Evolutionary conservation across 768 basidiomycete genomes (phyloP), one percentile per base, ranked within the genome.

Genomic region (Lentinula aciculospora): DNA sequence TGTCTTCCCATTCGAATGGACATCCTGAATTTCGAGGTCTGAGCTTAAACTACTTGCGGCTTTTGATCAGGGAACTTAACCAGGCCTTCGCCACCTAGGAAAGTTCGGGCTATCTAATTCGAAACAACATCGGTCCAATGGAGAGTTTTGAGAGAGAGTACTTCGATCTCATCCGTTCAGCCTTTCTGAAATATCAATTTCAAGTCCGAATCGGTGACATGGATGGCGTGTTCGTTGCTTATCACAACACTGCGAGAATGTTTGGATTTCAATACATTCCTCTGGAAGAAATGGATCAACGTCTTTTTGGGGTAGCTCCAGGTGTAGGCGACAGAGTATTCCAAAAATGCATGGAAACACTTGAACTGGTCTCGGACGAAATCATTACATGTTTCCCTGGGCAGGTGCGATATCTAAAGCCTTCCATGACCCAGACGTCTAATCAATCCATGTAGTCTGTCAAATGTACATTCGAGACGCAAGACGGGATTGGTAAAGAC

Each of bases 151-250:
- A 99, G 72, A 78, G 83, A 61, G 96, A 99, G 69, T 93, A 94
- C 65, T 97, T 94, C 68, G 96, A 99, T 66, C 82, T 99, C 39
- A 86, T 95, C 63, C 84, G 96, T 4, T 88, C 92, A 13, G 95
- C 93, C 1, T 96, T 98, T 75, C 78, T 99, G 56, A 98, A 98
- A 74, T 98, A 93, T 69, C 94, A 92, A 62, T 88, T 98, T 74
- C 96, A 99, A 78, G 95, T 83, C 2, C 86, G 96, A 4, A 98
- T 99, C 60, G 96, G 96, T 8, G 85, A 88, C 66, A 98, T 98
- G 96, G 94, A 97, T 66, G 96, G 96, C 15, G 88, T 98, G 7
- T 78, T 94, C 59, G 83, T 93, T 37, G 86, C 92, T 21, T 92
- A 90, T 66, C 91, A 93, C 66, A 97, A 96, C 61, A 95, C 92